Conservation (phyloP, 2,329 filamentous ascomycete species). For the Elsinoe arachidis region DNA sequence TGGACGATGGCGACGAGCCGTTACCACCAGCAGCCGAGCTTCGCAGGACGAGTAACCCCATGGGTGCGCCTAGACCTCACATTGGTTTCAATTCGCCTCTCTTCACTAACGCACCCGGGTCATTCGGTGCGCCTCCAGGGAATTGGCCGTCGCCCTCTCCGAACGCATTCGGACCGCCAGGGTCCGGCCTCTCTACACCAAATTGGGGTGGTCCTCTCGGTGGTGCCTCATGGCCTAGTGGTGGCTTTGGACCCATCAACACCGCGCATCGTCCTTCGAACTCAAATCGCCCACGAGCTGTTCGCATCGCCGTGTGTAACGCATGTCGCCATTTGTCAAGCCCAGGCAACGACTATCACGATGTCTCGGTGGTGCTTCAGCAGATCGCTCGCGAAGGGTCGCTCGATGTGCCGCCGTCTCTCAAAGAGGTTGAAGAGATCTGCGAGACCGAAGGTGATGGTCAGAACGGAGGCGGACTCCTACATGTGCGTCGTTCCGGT, state of each 20-base stretch:
- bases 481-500: slow-evolving; percentile 53
- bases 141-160: slow-evolving; percentile 32
- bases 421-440: slow-evolving; percentile 67
- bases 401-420: slow-evolving; percentile 45
- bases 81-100: slow-evolving; percentile 26
- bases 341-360: slow-evolving; percentile 53
- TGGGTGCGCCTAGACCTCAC: slow-evolving; percentile 14
- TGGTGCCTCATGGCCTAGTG: background rate
- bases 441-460: slow-evolving; percentile 84
- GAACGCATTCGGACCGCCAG: slow-evolving; percentile 43
- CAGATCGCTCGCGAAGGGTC: slow-evolving; percentile 54
- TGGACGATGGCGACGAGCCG: slow-evolving; percentile 62
- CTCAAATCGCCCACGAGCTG: slow-evolving; percentile 49
- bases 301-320: slow-evolving; percentile 67
- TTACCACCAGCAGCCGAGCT: slow-evolving; percentile 39
- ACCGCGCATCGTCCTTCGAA: slow-evolving; percentile 38
- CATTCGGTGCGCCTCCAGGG: slow-evolving; percentile 31
- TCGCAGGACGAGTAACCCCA: slow-evolving; percentile 26
- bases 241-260: slow-evolving; percentile 15
- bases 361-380: slow-evolving; percentile 55
- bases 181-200: slow-evolving; percentile 22
- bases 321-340: slow-evolving; percentile 59
- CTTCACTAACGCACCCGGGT: slow-evolving; percentile 31
- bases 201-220: slow-evolving; percentile 19
- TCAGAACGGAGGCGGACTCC: slow-evolving; percentile 83